phyloP scores from a whole-genome alignment of 2,329 filamentous ascomycete genomes.

The Bipolaris bicolor region DNA sequence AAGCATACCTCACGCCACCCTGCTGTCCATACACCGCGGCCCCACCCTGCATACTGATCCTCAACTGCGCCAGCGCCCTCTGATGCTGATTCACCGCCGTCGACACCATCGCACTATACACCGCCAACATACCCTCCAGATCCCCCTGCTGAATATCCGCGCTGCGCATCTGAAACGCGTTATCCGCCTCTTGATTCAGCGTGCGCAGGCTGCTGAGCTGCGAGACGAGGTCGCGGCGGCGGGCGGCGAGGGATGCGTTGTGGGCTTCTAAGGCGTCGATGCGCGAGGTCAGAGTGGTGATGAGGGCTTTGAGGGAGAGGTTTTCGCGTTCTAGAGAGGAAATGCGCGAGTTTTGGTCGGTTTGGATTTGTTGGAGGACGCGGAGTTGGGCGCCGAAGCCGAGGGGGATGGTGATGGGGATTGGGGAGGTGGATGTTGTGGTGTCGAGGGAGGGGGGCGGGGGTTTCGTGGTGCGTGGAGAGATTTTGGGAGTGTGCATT shows the following conservation, averaged over 20 bases:
- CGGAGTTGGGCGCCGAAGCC: conserved; percentile 25
- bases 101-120: conserved; percentile 16
- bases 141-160: conserved; percentile 25
- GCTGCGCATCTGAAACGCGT: conserved; percentile 23
- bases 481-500: no score
- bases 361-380: conserved; percentile 18
- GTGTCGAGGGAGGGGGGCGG: background rate
- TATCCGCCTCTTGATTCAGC: conserved; percentile 26
- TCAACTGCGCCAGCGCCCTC: conserved; percentile 16
- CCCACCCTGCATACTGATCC: background rate
- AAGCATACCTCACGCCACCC: conserved; percentile 3
- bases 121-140: conserved; percentile 27
- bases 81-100: conserved; percentile 27
- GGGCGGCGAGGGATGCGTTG: conserved; percentile 10
- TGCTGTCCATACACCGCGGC: background rate
- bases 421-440: background rate
- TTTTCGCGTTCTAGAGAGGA: conserved; percentile 21
- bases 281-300: background rate
- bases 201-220: conserved; percentile 27
- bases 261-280: conserved; percentile 21
- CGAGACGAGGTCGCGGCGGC: conserved; percentile 24
- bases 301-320: conserved; percentile 7
- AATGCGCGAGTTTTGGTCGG: conserved; percentile 15
- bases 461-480: background rate
- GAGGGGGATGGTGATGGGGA: conserved; percentile 14